Conservation (phyloP, 2,329 filamentous ascomycete genomes). For the Diaporthe vexans region DNA sequence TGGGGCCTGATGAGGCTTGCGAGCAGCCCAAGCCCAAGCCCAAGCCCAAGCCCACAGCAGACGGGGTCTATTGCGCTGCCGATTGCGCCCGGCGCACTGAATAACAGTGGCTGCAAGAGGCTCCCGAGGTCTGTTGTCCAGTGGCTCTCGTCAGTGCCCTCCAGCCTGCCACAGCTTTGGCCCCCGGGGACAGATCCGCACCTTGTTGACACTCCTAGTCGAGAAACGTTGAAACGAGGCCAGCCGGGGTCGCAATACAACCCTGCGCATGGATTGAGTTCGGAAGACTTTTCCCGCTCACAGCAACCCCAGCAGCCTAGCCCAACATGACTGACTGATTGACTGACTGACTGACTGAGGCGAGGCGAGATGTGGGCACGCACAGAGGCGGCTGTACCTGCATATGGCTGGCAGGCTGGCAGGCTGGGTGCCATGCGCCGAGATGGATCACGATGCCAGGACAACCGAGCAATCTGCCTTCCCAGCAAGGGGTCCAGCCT, state of each 20-base stretch:
- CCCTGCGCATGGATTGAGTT: slow-evolving; percentile 29
- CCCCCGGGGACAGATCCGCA: slow-evolving; percentile 16
- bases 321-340: background rate
- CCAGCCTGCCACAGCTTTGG: slow-evolving; percentile 29
- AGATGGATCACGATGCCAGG: slow-evolving; percentile 13
- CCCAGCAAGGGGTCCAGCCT: background rate
- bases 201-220: slow-evolving; percentile 8
- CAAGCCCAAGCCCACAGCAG: background rate
- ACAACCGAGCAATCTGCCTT: slow-evolving; percentile 8
- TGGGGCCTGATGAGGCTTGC: slow-evolving; percentile 15
- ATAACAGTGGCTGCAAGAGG: background rate
- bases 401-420: slow-evolving; percentile 13
- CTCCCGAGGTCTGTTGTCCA: background rate
- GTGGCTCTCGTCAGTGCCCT: slow-evolving; percentile 18
- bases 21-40: background rate
- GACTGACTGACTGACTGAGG: background rate
- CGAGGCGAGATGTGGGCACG: slow-evolving; percentile 9
- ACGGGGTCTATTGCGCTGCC: slow-evolving; percentile 23
- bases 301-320: background rate
- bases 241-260: slow-evolving; percentile 19
- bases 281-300: slow-evolving; percentile 32
- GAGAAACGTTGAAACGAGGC: slow-evolving; percentile 19
- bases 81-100: slow-evolving; percentile 12
- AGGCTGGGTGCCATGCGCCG: slow-evolving; percentile 4
- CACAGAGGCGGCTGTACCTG: slow-evolving; percentile 34